Evolutionary conservation across 441 rosid genomes (phyloP).

Genomic region (Bruguiera hainesii): DNA sequence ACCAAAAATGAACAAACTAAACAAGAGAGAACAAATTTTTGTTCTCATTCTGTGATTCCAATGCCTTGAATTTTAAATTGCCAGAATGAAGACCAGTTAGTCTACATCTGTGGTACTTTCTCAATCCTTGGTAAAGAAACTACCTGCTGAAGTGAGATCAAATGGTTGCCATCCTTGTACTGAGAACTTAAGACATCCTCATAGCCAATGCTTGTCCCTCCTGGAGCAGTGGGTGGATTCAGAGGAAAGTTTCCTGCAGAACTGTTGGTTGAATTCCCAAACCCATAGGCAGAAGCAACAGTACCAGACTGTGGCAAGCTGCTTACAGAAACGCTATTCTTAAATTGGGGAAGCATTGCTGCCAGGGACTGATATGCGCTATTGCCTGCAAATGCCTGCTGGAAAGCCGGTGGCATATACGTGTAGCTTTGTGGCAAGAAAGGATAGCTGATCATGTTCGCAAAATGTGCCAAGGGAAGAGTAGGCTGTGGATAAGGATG

Average conservation of each 20-base stretch:
- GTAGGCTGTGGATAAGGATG: constrained; percentile 92
- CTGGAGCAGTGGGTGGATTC: constrained; percentile 68
- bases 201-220: constrained; percentile 61
- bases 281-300: constrained; percentile 86
- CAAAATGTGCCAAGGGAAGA: constrained; percentile 75
- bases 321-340: constrained; percentile 70
- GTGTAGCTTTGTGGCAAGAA: constrained; percentile 90
- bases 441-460: constrained; percentile 90
- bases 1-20: no score
- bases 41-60: no score
- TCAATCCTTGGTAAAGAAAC: constrained; percentile 5
- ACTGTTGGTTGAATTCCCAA: constrained; percentile 66
- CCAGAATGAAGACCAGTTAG: not conserved
- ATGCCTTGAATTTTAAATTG: not conserved
- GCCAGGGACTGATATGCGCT: constrained; percentile 85
- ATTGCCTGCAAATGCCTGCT: constrained; percentile 83
- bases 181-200: constrained; percentile 85
- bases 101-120: constrained; percentile 5
- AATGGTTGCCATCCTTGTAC: constrained; percentile 72
- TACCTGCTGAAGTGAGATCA: constrained; percentile 90
- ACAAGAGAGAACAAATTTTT: no score
- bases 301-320: constrained; percentile 88
- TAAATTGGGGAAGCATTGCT: constrained; percentile 85
- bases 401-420: constrained; percentile 89
- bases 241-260: constrained; percentile 69